A percentile compares a stretch with the other conserved stretches of the same genome.
Conservation (phyloP, 1,139 yeast genomes). For the Scheffersomyces quercinus region DNA sequence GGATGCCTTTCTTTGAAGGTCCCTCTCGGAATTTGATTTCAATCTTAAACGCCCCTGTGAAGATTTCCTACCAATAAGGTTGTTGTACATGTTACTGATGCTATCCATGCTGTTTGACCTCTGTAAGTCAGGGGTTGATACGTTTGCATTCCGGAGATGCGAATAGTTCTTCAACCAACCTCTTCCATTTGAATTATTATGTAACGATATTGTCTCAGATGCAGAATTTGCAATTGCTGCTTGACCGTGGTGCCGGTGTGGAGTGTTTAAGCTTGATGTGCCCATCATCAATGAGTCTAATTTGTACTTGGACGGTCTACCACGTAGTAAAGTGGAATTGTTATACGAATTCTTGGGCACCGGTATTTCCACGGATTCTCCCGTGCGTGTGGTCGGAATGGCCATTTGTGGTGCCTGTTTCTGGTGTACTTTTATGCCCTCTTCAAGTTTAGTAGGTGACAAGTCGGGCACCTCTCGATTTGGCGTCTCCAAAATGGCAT, state of each 20-base stretch:
- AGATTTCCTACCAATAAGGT: slow-evolving; percentile 18
- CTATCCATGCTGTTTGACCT: slow-evolving; percentile 23
- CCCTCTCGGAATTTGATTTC: slow-evolving; percentile 17
- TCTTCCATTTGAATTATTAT: slow-evolving; percentile 8
- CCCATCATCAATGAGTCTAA: not conserved
- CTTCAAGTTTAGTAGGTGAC: slow-evolving; percentile 7
- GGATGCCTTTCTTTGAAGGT: slow-evolving; percentile 5
- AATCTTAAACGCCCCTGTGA: slow-evolving; percentile 17
- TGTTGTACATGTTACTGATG: slow-evolving; percentile 18
- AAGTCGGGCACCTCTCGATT: not conserved
- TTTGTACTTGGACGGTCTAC: not conserved
- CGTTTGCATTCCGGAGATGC: slow-evolving; percentile 17
- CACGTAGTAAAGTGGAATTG: slow-evolving; percentile 9
- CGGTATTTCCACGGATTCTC: slow-evolving; percentile 77
- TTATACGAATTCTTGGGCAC: slow-evolving; percentile 34
- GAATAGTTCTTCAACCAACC: slow-evolving; percentile 30
- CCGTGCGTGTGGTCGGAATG: slow-evolving; percentile 77
- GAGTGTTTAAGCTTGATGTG: not conserved
- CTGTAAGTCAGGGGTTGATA: slow-evolving; percentile 17
- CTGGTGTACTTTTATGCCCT: slow-evolving; percentile 30
- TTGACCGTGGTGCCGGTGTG: not conserved
- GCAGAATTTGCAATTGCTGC: not conserved
- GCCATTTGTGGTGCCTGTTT: slow-evolving; percentile 79
- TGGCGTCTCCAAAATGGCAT: slow-evolving; percentile 5
- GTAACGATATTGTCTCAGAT: slow-evolving; percentile 1